A percentile compares a stretch with the other conserved stretches of the same genome.
phyloP scores from a whole-genome alignment of 2,329 filamentous ascomycete species.

The Lecanicillium sp. region DNA sequence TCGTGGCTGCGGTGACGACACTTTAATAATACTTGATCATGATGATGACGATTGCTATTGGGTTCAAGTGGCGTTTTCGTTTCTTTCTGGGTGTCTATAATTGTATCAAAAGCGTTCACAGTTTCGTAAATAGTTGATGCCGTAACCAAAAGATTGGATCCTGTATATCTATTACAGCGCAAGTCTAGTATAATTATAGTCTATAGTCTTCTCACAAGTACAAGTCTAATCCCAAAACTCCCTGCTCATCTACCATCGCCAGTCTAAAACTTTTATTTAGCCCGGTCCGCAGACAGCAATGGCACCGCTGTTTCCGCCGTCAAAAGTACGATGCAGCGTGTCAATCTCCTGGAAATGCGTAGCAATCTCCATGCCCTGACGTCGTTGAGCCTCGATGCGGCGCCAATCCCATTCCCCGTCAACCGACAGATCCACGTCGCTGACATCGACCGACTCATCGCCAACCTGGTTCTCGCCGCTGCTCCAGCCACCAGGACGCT shows the following conservation, averaged over 20 bases:
- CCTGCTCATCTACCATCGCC: neutral
- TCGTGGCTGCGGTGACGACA: neutral
- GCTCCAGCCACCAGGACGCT: conserved; percentile 58
- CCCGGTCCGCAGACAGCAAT: conserved; percentile 40
- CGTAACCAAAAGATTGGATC: too few species aligned
- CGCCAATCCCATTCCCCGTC: conserved; percentile 49
- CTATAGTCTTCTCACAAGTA: neutral
- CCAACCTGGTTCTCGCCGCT: conserved; percentile 34
- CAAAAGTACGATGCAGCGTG: conserved; percentile 40
- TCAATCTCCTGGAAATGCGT: conserved; percentile 50
- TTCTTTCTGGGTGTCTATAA: too few species aligned
- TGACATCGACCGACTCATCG: conserved; percentile 27
- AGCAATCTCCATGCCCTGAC: conserved; percentile 46
- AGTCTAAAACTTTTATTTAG: conserved; percentile 12
- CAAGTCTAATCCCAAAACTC: too few species aligned
- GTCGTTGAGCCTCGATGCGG: conserved; percentile 44
- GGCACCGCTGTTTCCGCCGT: conserved; percentile 43
- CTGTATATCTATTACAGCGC: neutral
- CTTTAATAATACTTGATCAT: neutral
- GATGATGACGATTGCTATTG: neutral
- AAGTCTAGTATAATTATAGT: neutral
- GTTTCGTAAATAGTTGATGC: too few species aligned
- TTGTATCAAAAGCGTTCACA: too few species aligned
- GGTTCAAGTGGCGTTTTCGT: too few species aligned
- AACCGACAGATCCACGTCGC: conserved; percentile 23